Evolutionary conservation across 2,329 filamentous ascomycete species (phyloP), one percentile per base, ranked within the genome.

Genomic region (Trichoderma koningii): DNA sequence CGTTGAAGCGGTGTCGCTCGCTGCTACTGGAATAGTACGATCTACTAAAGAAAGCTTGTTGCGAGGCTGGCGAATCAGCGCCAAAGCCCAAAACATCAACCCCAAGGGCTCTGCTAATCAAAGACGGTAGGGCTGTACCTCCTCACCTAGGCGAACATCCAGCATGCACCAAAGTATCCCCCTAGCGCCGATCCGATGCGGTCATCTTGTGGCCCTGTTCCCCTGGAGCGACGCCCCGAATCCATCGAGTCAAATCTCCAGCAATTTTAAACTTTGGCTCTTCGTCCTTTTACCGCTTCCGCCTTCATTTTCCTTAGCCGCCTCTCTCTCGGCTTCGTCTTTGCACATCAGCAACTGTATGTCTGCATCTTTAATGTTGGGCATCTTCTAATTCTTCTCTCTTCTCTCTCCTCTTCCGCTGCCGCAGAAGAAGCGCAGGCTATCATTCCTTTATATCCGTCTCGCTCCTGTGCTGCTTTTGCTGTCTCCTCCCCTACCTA

Each of bases 231-330:
- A 19, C 23, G 26, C 41, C 50, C 60, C 50, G 41, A 62, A 34
- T 62, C 59, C 59, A 55, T 62, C 57, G 34, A 38, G 34, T 38
- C 34, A 10, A 10, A 14, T 30, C 26, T 38, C 50, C 60, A 62
- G 48, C 60, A 55, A 63, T 63, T 38, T 55, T 63, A 63, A 63
- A 55, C 60, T 47, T 63, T 38, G 34, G 34, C 34, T 38, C 34
- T 38, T 38, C 34, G 34, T 38, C 12, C 34, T 14, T 38, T 38
- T 38, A 38, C 34, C 50, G 60, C 60, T 47, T 63, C 45, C 55
- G 55, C 59, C 44, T 41, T 65, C 38, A 14, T 19, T 52, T 51
- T 44, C 10, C 34, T 38, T 47, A 17, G 12, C 30, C 28, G 52
- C 34, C 44, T 34, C 23, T 57, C 34, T 50, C 45, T 41, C 62